Conservation (phyloP, 371 early-diverging fungal species). For the Actinomortierella ambigua region DNA sequence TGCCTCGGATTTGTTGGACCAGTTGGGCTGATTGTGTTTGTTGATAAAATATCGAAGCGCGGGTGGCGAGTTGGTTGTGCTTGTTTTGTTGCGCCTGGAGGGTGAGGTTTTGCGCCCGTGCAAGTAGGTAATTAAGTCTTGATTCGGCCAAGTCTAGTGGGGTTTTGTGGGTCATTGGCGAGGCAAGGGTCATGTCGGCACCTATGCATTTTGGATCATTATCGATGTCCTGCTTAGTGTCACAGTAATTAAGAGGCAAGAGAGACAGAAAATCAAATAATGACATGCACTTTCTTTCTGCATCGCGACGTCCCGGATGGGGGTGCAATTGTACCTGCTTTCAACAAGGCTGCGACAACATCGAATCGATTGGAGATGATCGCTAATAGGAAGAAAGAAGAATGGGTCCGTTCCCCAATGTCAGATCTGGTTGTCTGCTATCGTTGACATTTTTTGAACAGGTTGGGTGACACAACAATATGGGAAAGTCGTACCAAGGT, state of each 20-base stretch:
- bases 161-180: slow-evolving; percentile 45
- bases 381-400: slow-evolving; percentile 8
- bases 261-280: too few species aligned
- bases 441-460: too few species aligned
- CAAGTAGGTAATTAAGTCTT: slow-evolving; percentile 30
- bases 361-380: slow-evolving; percentile 42
- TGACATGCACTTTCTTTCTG: too few species aligned
- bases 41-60: slow-evolving; percentile 13
- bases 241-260: too few species aligned
- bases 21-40: slow-evolving; percentile 20
- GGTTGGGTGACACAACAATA: too few species aligned
- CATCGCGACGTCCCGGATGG: too few species aligned
- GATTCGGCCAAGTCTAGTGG: slow-evolving; percentile 43
- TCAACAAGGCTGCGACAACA: slow-evolving; percentile 40
- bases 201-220: slow-evolving; percentile 7
- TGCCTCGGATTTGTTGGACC: slow-evolving; percentile 34
- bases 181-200: slow-evolving; percentile 42
- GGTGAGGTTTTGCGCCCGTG: slow-evolving; percentile 18
- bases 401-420: too few species aligned
- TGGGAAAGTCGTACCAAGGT: slow-evolving; percentile 21
- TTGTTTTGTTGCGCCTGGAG: neutral
- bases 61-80: slow-evolving; percentile 24
- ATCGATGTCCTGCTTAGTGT: neutral
- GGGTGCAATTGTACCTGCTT: slow-evolving; percentile 20
- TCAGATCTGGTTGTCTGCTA: too few species aligned